Evolutionary conservation across 169 alveolate species (phyloP).

Genomic region (Plasmodium chabaudi): DNA sequence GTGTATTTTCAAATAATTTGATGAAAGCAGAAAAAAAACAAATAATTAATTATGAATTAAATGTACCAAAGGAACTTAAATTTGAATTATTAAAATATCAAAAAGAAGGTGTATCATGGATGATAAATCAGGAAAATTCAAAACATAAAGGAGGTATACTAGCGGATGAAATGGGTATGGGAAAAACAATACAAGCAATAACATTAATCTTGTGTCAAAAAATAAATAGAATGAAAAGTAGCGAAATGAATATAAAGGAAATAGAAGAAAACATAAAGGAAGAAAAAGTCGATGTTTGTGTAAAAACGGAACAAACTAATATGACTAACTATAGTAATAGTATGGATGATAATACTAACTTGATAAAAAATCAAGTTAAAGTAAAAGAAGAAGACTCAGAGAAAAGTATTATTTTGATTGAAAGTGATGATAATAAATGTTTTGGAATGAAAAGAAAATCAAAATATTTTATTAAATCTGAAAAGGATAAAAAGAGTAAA

Average conservation of each 20-base stretch:
- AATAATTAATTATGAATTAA: slow-evolving; percentile 62
- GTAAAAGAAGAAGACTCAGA: slow-evolving; percentile 15
- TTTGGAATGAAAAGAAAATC: not conserved
- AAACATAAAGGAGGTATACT: slow-evolving; percentile 84
- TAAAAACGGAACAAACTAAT: not conserved
- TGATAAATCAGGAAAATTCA: slow-evolving; percentile 85
- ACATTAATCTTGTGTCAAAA: slow-evolving; percentile 79
- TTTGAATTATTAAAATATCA: slow-evolving; percentile 72
- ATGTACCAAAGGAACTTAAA: slow-evolving; percentile 74
- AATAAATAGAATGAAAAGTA: slow-evolving; percentile 8
- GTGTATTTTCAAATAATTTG: not conserved
- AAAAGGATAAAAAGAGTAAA: not conserved
- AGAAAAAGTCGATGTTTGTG: not conserved
- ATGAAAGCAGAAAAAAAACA: slow-evolving; percentile 41
- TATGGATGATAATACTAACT: no score
- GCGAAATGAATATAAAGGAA: slow-evolving; percentile 13
- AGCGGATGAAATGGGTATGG: slow-evolving; percentile 94
- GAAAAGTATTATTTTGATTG: not conserved
- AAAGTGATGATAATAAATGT: not conserved
- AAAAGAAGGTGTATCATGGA: slow-evolving; percentile 88
- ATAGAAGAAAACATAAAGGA: not conserved
- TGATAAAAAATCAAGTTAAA: not conserved
- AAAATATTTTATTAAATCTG: not conserved
- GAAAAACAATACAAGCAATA: slow-evolving; percentile 84
- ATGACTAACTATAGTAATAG: no score